A percentile compares a stretch with the other conserved stretches of the same genome.
These are phyloP conservation scores for Tephrocybe sp. DNA, from an alignment of 768 basidiomycete species.

Conservation along the genomic window DNA sequence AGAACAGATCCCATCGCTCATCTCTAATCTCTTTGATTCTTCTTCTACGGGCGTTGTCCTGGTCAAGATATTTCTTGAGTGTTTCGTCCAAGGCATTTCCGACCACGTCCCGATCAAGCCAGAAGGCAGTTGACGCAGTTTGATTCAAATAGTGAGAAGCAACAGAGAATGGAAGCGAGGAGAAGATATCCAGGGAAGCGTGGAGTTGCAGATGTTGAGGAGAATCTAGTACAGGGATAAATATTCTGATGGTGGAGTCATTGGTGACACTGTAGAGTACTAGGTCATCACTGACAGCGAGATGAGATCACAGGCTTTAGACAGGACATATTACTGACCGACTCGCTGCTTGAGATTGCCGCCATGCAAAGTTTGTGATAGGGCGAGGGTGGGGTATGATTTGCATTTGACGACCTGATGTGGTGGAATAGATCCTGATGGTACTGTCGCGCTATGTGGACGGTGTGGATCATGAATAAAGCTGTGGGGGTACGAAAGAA, in stretches of 20 bases:
- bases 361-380: slow-evolving; percentile 70
- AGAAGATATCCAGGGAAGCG: slow-evolving; percentile 69
- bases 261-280: slow-evolving; percentile 84
- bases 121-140: slow-evolving; percentile 55
- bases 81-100: slow-evolving; percentile 44
- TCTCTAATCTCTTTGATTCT: slow-evolving; percentile 63
- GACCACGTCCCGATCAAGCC: slow-evolving; percentile 67
- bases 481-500: not conserved
- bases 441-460: slow-evolving; percentile 49
- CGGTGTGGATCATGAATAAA: slow-evolving; percentile 4
- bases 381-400: slow-evolving; percentile 72
- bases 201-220: slow-evolving; percentile 86
- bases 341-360: slow-evolving; percentile 65
- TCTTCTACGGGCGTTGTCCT: slow-evolving; percentile 46
- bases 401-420: slow-evolving; percentile 70
- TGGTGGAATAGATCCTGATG: slow-evolving; percentile 71
- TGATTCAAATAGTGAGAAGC: slow-evolving; percentile 31
- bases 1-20: slow-evolving; percentile 79
- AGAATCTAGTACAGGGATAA: slow-evolving; percentile 84
- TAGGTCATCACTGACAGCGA: slow-evolving; percentile 60
- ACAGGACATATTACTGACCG: slow-evolving; percentile 32
- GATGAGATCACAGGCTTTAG: not conserved
- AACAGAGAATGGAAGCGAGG: slow-evolving; percentile 49
- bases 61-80: slow-evolving; percentile 32
- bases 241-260: slow-evolving; percentile 81